Evolutionary conservation across 768 basidiomycete species (phyloP).

Genomic region (Kondoa malvinella): DNA sequence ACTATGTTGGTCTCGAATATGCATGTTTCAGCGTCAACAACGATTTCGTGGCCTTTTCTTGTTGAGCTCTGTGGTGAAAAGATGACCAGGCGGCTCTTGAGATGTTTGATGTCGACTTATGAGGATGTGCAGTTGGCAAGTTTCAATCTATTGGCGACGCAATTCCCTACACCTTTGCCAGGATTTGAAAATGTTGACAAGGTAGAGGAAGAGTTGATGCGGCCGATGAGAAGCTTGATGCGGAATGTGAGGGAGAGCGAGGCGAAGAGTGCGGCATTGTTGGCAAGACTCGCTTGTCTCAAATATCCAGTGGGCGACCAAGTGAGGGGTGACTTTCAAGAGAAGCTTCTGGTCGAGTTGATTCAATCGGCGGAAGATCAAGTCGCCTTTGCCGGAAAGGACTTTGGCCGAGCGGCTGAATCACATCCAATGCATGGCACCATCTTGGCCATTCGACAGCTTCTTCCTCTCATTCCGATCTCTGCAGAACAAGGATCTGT

Average conservation of each 20-base stretch:
- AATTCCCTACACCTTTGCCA: background rate
- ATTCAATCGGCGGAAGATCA: background rate
- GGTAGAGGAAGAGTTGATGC: background rate
- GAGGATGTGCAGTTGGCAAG: conserved; percentile 10
- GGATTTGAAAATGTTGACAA: background rate
- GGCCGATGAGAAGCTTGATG: background rate
- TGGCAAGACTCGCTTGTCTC: conserved; percentile 8
- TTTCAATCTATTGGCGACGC: background rate
- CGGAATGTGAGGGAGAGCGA: conserved; percentile 1
- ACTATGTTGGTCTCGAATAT: background rate
- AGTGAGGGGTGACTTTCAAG: background rate
- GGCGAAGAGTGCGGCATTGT: conserved; percentile 8
- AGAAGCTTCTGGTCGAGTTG: background rate
- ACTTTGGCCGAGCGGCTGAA: background rate
- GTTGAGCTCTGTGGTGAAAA: background rate
- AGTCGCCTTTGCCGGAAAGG: background rate
- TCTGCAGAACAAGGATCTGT: background rate
- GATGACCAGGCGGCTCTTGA: background rate
- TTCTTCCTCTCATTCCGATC: background rate
- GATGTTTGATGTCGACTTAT: conserved; percentile 14
- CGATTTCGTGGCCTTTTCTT: conserved; percentile 11
- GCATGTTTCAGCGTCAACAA: background rate
- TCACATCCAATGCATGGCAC: background rate
- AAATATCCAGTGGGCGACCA: background rate
- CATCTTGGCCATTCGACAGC: background rate